These are phyloP conservation scores for Curvularia spicifera DNA, from an alignment of 2,329 filamentous ascomycete species.

Conservation along the genomic window DNA sequence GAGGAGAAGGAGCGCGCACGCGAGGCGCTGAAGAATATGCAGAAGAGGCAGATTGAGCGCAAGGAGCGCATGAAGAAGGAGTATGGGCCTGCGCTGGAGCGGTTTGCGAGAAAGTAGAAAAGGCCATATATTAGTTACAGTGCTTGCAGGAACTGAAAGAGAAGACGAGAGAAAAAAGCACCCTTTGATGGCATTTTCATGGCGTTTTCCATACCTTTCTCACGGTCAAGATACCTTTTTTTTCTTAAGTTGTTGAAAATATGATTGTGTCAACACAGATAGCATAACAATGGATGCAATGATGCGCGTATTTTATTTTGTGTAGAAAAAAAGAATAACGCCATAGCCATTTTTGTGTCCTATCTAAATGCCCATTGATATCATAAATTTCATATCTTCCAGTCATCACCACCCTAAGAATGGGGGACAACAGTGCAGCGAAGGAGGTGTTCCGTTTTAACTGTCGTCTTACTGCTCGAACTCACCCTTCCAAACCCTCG, in stretches of 20 bases:
- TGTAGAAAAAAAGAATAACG: slow-evolving; percentile 2
- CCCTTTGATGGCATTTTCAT: not conserved
- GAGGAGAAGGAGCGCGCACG: slow-evolving; percentile 89
- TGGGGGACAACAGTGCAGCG: too few species aligned
- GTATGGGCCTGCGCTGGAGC: slow-evolving; percentile 81
- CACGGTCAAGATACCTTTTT: slow-evolving; percentile 4
- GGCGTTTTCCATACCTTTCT: not conserved
- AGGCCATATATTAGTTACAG: too few species aligned
- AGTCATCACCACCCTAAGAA: not conserved
- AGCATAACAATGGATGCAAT: not conserved
- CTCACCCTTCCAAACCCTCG: slow-evolving; percentile 54
- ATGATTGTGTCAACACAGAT: not conserved
- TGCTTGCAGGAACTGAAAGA: not conserved
- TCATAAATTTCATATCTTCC: slow-evolving; percentile 14
- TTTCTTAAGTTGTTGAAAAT: not conserved
- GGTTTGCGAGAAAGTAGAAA: slow-evolving; percentile 74
- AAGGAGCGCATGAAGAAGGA: slow-evolving; percentile 66
- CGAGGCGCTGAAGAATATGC: slow-evolving; percentile 69
- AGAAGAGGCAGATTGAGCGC: slow-evolving; percentile 37
- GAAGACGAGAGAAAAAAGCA: not conserved
- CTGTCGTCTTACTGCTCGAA: slow-evolving; percentile 1
- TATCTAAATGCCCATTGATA: slow-evolving; percentile 27
- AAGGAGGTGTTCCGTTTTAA: not conserved
- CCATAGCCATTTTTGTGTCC: slow-evolving; percentile 23
- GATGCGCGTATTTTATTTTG: too few species aligned